Evolutionary conservation across 1,284 basidiomycete genomes (phyloP).

Genomic region (Sutorius eximius): DNA sequence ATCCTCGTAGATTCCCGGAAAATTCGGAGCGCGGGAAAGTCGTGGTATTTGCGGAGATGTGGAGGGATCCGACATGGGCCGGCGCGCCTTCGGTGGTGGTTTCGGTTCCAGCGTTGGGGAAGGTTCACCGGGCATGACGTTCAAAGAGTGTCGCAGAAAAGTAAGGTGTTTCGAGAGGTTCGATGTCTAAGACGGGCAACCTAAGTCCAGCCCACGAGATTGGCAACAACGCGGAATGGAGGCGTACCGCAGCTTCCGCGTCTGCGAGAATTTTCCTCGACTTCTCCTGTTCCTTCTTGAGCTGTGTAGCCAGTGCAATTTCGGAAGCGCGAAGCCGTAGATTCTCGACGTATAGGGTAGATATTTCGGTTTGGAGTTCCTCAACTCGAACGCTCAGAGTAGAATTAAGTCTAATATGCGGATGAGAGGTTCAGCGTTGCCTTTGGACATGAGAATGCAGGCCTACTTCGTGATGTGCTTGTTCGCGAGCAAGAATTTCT

Average conservation of each 20-base stretch:
- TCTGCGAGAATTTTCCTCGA: constrained; percentile 68
- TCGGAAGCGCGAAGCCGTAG: constrained; percentile 75
- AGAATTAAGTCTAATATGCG: constrained; percentile 67
- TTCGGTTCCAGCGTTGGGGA: constrained; percentile 43
- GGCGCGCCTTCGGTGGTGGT: constrained; percentile 49
- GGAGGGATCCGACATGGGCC: constrained; percentile 41
- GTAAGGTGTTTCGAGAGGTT: constrained; percentile 64
- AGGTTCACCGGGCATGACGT: constrained; percentile 37
- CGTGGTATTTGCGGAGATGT: constrained; percentile 52
- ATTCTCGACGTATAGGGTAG: constrained; percentile 76
- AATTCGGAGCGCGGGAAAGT: constrained; percentile 62
- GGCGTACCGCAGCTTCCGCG: constrained; percentile 69
- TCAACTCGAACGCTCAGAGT: constrained; percentile 79
- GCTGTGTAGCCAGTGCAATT: constrained; percentile 68
- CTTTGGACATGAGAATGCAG: constrained; percentile 1
- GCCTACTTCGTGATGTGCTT: constrained; percentile 84
- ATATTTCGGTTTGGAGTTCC: constrained; percentile 78
- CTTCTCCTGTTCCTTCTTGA: constrained; percentile 76
- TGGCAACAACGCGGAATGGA: constrained; percentile 13
- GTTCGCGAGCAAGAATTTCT: constrained; percentile 84
- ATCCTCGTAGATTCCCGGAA: constrained; percentile 68
- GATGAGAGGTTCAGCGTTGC: constrained; percentile 11
- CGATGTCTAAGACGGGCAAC: constrained; percentile 45
- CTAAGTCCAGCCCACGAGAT: constrained; percentile 10
- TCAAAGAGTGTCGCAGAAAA: constrained; percentile 61